phyloP scores from a whole-genome alignment of 331 rosid species.

The Malus hybrid region DNA sequence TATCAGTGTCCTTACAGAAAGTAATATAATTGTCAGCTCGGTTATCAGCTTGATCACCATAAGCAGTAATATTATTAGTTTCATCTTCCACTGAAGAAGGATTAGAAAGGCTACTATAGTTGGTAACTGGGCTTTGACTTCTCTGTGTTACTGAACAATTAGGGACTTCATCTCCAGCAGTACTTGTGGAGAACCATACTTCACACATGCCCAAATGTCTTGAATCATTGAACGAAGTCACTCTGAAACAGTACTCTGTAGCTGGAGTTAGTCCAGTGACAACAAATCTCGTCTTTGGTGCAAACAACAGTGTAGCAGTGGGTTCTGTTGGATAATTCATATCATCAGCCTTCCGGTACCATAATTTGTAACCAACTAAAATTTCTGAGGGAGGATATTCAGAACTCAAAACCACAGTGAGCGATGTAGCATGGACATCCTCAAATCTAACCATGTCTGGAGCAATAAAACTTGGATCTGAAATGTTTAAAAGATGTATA shows the following conservation, averaged over 20 bases:
- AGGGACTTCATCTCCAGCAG: conserved; percentile 48
- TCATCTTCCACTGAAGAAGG: conserved; percentile 97
- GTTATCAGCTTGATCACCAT: conserved; percentile 48
- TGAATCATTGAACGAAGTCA: conserved; percentile 29
- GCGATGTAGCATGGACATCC: conserved; percentile 60
- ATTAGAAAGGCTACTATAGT: conserved; percentile 89
- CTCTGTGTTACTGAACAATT: conserved; percentile 60
- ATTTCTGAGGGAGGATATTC: conserved; percentile 34
- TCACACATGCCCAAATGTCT: conserved; percentile 36
- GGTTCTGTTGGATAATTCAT: conserved; percentile 57
- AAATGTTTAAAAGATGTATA: conserved; percentile 17
- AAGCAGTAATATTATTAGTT: conserved; percentile 62
- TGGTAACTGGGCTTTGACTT: conserved; percentile 89
- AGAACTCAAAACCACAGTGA: conserved; percentile 55
- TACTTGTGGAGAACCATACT: conserved; percentile 55
- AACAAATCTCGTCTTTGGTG: conserved; percentile 48
- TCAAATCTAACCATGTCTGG: conserved; percentile 66
- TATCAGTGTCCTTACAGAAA: conserved; percentile 44
- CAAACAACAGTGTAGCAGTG: conserved; percentile 32
- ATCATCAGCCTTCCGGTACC: conserved; percentile 64
- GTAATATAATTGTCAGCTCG: conserved; percentile 41
- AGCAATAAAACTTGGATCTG: conserved; percentile 47
- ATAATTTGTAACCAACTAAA: conserved; percentile 40
- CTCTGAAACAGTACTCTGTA: conserved; percentile 68
- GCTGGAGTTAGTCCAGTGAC: conserved; percentile 55